Evolutionary conservation across 768 basidiomycete genomes (phyloP), one percentile per base, ranked within the genome.

Genomic region (Tylopilus vinaceipallidus): DNA sequence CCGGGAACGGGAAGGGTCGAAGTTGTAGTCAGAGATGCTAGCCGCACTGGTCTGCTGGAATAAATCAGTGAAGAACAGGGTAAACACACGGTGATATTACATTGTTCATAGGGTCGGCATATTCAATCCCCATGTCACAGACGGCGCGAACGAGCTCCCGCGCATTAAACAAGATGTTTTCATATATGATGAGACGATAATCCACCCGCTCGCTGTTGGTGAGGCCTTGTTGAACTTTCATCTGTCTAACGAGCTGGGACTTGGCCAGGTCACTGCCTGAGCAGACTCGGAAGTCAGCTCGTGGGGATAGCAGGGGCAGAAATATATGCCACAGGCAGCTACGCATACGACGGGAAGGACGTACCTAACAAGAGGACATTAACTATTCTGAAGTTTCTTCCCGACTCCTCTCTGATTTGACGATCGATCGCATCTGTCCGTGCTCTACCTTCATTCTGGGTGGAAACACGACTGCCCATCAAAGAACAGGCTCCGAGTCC

Each of bases 391-490:
- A 12, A 10, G 19, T 20, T 22, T 39, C 37, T 53, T n/a, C n/a
- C n/a, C 4, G 42, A 51, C 19, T 45, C 47, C 1, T 51, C 19
- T 27, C 40, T 10, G 38, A 53, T 44, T 30, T 41, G 33, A 41
- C 19, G 42, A 34, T 53, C 33, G 34, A 53, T 53, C 22, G 38
- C 38, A 17, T 52, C 13, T 16, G 50, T 52, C 17, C 39, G 44
- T n/a, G 23, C 23, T 19, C 24, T 41, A 23, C 33, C 38, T 41
- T 30, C 38, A 32, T 45, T 40, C 24, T 9, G 6, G 32, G 27
- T 26, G 42, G 37, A 39, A 19, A 34, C 1, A 22, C 8, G 19
- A 19, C 13, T 36, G 24, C 42, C 20, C 20, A 52, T 27, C 3
- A 23, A n/a, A n/a, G n/a, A n/a, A n/a, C n/a, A n/a, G n/a, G n/a